Evolutionary conservation across 805 yeast genomes (phyloP).

Genomic region (Jamesozyma piceae): DNA sequence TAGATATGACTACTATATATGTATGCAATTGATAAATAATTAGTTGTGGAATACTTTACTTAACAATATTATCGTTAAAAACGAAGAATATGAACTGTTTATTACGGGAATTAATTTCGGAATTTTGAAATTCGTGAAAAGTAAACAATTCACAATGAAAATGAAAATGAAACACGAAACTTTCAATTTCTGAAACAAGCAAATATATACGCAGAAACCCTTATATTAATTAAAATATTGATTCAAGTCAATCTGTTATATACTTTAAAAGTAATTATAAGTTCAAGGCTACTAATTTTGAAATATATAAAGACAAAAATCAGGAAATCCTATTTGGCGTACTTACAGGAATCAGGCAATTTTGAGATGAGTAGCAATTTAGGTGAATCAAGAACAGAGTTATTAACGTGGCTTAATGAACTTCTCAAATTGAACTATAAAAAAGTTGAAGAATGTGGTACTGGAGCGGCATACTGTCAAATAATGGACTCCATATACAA

Average conservation of each 20-base stretch:
- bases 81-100: not conserved
- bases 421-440: slow-evolving; percentile 54
- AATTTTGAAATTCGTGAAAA: not conserved
- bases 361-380: slow-evolving; percentile 21
- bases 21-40: no score
- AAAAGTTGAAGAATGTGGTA: slow-evolving; percentile 88
- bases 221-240: not conserved
- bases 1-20: no score
- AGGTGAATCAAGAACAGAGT: slow-evolving; percentile 77
- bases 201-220: not conserved
- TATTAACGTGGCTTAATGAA: slow-evolving; percentile 76
- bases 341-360: no score
- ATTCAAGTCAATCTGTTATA: no score
- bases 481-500: slow-evolving; percentile 75
- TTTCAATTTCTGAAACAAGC: not conserved
- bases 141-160: not conserved
- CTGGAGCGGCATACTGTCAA: slow-evolving; percentile 93
- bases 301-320: no score
- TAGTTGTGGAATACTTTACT: not conserved
- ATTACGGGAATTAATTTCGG: not conserved
- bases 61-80: not conserved
- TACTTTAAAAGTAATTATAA: no score
- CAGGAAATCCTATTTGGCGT: no score
- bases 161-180: not conserved
- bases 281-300: no score